Base-by-base conservation (phyloP, 441 rosid species). In the Euphorbia celastroides region DNA sequence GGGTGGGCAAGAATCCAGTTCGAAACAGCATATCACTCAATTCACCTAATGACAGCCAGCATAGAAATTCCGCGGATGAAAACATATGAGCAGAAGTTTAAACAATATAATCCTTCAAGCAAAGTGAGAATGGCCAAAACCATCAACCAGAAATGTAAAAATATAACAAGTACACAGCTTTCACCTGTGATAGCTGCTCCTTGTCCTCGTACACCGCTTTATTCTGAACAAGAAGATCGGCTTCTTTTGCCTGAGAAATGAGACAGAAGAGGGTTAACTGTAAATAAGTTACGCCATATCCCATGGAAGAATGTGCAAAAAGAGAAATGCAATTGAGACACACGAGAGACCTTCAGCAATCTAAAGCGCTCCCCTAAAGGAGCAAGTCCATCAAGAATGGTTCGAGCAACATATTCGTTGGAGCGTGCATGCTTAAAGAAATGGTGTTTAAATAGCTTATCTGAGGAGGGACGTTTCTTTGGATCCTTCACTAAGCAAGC, bases 401-500 rank as follows among this genome's bases (percentile, higher is more conserved):
- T 66, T 64, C 69, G 81, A 64, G 77, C 84, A 70, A 94, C 75
- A 81, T 79, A 89, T 61, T 91, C 96, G 70, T 59, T 19, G 46
- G 90, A 56, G 28, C 85, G 88, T 67, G 96, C 96, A 25, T 84
- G 85, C 72, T 89, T 94, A 70, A 94, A 94, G 68, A 92, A 94
- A 70, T 79, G 83, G 76, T 94, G 99, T 78, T 94, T 92, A 77
- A 88, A 66, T 69, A 94, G 92, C 83, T 88, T 94, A 77, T 94
- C 97, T 34, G 96, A 81, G 52, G 96, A 68, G 34, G 97, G 99
- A 66, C 96, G 97, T 75, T 94, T 94, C 84, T 92, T 94, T 57
- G 98, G 99, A 82, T 94, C 99, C 88, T 94, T 94, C 75, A 89
- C 97, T 62, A 94, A 81, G 84, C 99, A 94, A 65, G 94, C 78